phyloP scores from a whole-genome alignment of 805 yeast genomes.

The Yueomyces sp. region DNA sequence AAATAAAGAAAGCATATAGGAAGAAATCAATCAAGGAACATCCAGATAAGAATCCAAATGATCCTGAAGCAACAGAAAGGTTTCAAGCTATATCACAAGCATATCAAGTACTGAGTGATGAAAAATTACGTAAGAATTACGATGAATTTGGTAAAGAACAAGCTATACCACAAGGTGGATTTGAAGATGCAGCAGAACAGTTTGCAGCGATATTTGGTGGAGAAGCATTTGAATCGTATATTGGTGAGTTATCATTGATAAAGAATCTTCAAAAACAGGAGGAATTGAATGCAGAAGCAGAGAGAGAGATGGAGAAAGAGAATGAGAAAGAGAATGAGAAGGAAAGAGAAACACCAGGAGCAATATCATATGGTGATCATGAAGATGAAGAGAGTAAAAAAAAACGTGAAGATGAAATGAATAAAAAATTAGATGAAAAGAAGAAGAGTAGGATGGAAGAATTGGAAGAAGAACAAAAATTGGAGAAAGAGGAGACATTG shows the following conservation, averaged over 20 bases:
- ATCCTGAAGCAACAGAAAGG: slow-evolving; percentile 60
- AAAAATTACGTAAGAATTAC: slow-evolving; percentile 46
- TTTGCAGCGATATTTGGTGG: slow-evolving; percentile 74
- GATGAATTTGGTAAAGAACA: slow-evolving; percentile 66
- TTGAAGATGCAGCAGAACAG: slow-evolving; percentile 61
- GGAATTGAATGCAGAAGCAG: slow-evolving; percentile 35
- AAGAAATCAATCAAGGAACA: slow-evolving; percentile 63
- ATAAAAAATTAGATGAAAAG: slow-evolving; percentile 25
- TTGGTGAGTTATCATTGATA: slow-evolving; percentile 76
- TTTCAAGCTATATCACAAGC: slow-evolving; percentile 53
- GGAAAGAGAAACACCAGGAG: background rate
- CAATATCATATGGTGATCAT: background rate
- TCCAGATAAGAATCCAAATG: slow-evolving; percentile 71
- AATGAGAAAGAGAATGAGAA: slow-evolving; percentile 13
- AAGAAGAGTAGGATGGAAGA: slow-evolving; percentile 36
- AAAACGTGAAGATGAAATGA: slow-evolving; percentile 19
- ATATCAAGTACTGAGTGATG: slow-evolving; percentile 63
- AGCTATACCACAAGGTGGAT: slow-evolving; percentile 55
- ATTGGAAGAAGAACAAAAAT: slow-evolving; percentile 63
- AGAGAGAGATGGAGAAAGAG: slow-evolving; percentile 25
- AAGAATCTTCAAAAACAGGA: slow-evolving; percentile 57
- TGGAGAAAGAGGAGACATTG: slow-evolving; percentile 51
- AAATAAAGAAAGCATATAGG: slow-evolving; percentile 68
- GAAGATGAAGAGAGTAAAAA: slow-evolving; percentile 5
- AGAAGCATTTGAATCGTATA: slow-evolving; percentile 71